Evolutionary conservation across 169 alveolate species (phyloP), one percentile per base, ranked within the genome.

Genomic region (Theileria orientalis): DNA sequence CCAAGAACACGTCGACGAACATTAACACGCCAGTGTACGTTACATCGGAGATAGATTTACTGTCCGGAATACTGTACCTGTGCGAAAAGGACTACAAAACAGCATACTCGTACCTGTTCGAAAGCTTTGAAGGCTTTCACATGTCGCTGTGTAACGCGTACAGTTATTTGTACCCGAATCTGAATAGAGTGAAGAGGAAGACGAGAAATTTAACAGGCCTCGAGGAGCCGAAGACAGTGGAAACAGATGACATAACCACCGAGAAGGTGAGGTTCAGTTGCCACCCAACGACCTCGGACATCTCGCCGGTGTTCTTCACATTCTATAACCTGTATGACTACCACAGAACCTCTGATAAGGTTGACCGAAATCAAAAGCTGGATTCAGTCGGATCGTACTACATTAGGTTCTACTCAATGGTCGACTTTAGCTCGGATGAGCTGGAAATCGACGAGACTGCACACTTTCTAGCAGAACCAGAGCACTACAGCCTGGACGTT

Each of bases 91-190:
- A 97, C 83, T 97, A 94, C 83, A 89, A 92, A 60, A 94, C 98
- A 37, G 97, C 98, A 7, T 97, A 93, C 80, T 95, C 98, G 19
- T 97, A 97, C 79, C 93, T 97, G 90, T 97, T 90, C 78, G 99
- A 97, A 84, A 94, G 97, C 32, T 96, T 94, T 77, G 99, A 97
- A 76, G 98, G 96, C 3, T 94, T 91, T 76, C 95, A 96, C 78
- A 91, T 94, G 70, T 90, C 90, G 47, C 74, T 88, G 46, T 80
- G 88, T 56, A 80, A 84, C 60, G 76, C 92, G 33, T 83, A 84
- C 72, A 88, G 87, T 46, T 78, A 78, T 30, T 62, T 88, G 27
- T 76, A 78, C 29, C 92, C 90, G 54, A 77, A 84, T 70, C 66
- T 88, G 41, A 83, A 86, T 47, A 70, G 86, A n/a, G 67, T 51